phyloP scores from a whole-genome alignment of 1,284 basidiomycete genomes.

The Stygiomarasmius scandens region DNA sequence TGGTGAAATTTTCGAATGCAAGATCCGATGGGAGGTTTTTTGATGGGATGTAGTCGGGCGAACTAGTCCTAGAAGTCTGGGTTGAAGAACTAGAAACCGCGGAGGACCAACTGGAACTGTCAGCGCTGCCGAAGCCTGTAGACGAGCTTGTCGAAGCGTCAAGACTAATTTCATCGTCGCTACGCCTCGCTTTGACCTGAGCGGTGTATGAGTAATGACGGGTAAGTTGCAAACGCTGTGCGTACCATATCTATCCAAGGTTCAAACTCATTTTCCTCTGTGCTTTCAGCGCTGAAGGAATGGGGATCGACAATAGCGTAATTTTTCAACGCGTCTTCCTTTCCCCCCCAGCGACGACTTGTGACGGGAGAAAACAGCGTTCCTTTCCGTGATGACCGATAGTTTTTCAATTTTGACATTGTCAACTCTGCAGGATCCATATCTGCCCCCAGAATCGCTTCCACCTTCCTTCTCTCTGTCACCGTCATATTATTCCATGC shows the following conservation, averaged over 20 bases:
- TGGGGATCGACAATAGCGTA: slow-evolving; percentile 17
- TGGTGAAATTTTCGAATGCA: neutral
- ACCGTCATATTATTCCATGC: slow-evolving; percentile 19
- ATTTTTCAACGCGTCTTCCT: neutral
- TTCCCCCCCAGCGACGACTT: slow-evolving; percentile 1
- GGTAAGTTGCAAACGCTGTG: neutral
- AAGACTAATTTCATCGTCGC: slow-evolving; percentile 14
- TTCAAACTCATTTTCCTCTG: neutral
- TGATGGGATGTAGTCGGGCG: slow-evolving; percentile 11
- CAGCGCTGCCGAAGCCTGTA: slow-evolving; percentile 3
- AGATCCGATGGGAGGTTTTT: slow-evolving; percentile 9
- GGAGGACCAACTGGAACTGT: no score
- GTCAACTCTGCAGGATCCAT: slow-evolving; percentile 10
- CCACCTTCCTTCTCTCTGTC: slow-evolving; percentile 14
- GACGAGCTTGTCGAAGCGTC: slow-evolving; percentile 11
- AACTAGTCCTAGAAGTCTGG: slow-evolving; percentile 17
- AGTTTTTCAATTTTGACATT: neutral
- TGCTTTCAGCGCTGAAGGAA: slow-evolving; percentile 4
- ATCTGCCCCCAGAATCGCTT: slow-evolving; percentile 16
- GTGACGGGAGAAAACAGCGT: neutral
- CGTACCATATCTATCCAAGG: slow-evolving; percentile 16
- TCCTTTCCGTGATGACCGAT: neutral
- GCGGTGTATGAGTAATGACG: no score
- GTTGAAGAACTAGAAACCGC: slow-evolving; percentile 17
- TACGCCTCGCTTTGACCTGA: slow-evolving; percentile 2